Percentiles rank a stretch among this genome's conserved stretches.
Conservation (phyloP, 2,329 filamentous ascomycete species). For the Aspergillus jensenii region DNA sequence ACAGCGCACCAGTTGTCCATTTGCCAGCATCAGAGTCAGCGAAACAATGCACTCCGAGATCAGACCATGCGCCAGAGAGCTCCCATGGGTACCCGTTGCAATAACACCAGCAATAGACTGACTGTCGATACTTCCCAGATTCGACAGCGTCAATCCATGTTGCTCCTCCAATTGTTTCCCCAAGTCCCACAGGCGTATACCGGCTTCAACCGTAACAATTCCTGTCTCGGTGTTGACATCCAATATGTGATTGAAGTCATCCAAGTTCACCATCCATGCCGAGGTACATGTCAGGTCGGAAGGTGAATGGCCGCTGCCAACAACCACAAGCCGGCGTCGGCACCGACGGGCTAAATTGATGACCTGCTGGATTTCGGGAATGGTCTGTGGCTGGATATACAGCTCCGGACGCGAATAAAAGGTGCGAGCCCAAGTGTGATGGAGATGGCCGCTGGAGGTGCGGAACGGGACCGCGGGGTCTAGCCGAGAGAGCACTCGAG, state of each 20-base stretch:
- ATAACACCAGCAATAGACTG: conserved; percentile 93
- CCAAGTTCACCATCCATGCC: conserved; percentile 91
- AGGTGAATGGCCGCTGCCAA: conserved; percentile 91
- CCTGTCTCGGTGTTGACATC: conserved; percentile 66
- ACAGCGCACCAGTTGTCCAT: conserved; percentile 73
- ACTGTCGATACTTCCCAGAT: conserved; percentile 90
- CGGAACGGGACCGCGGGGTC: conserved; percentile 72
- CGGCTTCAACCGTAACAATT: conserved; percentile 77
- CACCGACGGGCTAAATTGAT: conserved; percentile 78
- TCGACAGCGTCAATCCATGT: conserved; percentile 80
- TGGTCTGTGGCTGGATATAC: conserved; percentile 78
- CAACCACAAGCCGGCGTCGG: conserved; percentile 76
- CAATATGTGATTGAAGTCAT: conserved; percentile 73
- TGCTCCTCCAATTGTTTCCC: conserved; percentile 68
- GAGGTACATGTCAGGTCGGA: conserved; percentile 90
- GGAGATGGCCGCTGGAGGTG: conserved; percentile 68
- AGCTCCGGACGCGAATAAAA: conserved; percentile 88
- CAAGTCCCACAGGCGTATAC: conserved; percentile 76
- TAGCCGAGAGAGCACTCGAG: conserved; percentile 58
- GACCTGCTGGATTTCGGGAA: conserved; percentile 79
- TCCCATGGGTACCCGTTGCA: conserved; percentile 90
- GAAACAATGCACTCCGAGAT: conserved; percentile 75
- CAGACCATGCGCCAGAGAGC: conserved; percentile 77
- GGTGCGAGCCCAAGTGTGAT: conserved; percentile 93
- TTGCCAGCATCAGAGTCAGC: conserved; percentile 77